Evolutionary conservation across 2,329 filamentous ascomycete species (phyloP).

Genomic region (Penicillium sp.): DNA sequence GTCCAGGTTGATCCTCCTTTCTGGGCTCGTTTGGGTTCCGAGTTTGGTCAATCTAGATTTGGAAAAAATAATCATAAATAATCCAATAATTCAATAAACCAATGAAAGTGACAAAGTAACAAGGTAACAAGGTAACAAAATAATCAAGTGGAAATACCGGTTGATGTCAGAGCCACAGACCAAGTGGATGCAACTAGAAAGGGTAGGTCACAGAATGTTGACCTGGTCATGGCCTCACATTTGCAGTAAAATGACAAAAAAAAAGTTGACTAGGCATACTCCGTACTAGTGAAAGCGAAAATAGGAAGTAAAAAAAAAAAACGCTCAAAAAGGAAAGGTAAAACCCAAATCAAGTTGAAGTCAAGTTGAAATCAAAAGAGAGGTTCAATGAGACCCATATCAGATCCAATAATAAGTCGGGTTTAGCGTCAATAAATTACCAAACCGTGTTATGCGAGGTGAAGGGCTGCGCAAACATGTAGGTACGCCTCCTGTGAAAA

Average conservation of each 20-base stretch:
- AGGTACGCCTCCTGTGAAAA: constrained; percentile 17
- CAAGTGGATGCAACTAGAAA: constrained; percentile 29
- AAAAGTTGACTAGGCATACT: constrained; percentile 4
- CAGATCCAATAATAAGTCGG: constrained; percentile 30
- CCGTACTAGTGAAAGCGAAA: constrained; percentile 4
- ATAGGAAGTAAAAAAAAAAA: background rate
- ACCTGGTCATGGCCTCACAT: constrained; percentile 13
- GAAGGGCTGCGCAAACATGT: constrained; percentile 14
- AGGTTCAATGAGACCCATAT: constrained; percentile 23
- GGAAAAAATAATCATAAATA: constrained; percentile 2
- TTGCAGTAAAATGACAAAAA: constrained; percentile 7
- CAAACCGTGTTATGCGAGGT: constrained; percentile 10
- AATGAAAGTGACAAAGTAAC: background rate
- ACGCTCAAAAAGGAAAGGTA: background rate
- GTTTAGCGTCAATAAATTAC: constrained; percentile 17
- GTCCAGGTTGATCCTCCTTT: constrained; percentile 36
- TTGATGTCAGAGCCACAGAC: constrained; percentile 32
- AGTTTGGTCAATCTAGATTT: constrained; percentile 24
- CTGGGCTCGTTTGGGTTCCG: constrained; percentile 28
- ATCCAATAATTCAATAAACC: no score
- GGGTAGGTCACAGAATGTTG: constrained; percentile 23
- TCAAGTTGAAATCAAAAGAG: background rate
- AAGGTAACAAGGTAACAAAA: background rate
- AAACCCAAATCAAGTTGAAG: constrained; percentile 1
- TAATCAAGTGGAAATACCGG: constrained; percentile 22